These are phyloP conservation scores for Oxalis stricta DNA, from an alignment of 441 rosid genomes.

Conservation along the genomic window DNA sequence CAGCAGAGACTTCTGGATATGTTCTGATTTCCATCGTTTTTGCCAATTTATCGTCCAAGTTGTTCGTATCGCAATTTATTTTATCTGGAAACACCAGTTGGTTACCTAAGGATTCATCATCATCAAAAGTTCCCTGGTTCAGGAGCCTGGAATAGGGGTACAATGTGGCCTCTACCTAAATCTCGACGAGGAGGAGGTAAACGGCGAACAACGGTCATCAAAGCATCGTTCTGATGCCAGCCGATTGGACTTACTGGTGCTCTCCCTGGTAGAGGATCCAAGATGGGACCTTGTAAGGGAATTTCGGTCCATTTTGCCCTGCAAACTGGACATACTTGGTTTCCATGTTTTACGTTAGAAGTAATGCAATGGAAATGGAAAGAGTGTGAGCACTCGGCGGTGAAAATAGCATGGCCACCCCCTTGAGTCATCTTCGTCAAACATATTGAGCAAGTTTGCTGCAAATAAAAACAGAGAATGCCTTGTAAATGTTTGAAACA, in stretches of 20 bases:
- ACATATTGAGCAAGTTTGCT: conserved; percentile 60
- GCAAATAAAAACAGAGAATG: conserved; percentile 18
- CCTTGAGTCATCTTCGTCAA: conserved; percentile 44
- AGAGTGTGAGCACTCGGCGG: conserved; percentile 69
- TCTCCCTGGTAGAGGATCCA: conserved; percentile 17
- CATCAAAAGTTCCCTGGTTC: conserved; percentile 47
- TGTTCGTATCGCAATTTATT: conserved; percentile 4
- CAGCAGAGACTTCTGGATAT: conserved; percentile 43
- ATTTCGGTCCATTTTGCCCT: conserved; percentile 62
- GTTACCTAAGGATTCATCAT: conserved; percentile 38
- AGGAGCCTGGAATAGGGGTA: conserved; percentile 18
- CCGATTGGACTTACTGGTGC: conserved; percentile 18
- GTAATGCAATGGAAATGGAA: conserved; percentile 68
- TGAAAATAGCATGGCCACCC: conserved; percentile 62
- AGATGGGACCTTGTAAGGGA: conserved; percentile 33
- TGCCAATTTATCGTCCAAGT: conserved; percentile 8
- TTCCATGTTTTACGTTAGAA: conserved; percentile 58
- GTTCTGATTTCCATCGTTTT: conserved; percentile 33
- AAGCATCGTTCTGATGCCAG: conserved; percentile 24
- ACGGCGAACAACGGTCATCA: conserved; percentile 23
- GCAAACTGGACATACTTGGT: conserved; percentile 62
- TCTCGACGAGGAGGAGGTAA: conserved; percentile 29
- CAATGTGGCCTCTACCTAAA: conserved; percentile 18
- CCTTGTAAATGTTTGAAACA: no score
- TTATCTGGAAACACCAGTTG: conserved; percentile 14